These are phyloP conservation scores for Lecanosticta acicola DNA, from an alignment of 2,329 filamentous ascomycete species.

Conservation along the genomic window DNA sequence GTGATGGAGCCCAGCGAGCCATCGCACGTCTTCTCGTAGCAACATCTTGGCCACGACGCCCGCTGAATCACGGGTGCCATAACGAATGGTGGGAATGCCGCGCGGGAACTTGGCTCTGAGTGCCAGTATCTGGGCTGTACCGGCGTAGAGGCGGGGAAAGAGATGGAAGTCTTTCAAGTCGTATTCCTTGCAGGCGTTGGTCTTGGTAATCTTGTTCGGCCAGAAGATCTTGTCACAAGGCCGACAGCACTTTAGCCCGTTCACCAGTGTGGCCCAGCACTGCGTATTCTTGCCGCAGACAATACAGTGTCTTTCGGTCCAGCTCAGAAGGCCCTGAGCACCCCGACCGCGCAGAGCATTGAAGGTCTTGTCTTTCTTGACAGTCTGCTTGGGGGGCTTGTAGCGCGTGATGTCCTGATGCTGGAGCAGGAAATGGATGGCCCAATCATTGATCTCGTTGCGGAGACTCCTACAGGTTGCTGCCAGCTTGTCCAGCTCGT, in stretches of 20 bases:
- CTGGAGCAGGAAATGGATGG: slow-evolving; percentile 22
- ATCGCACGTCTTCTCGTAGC: slow-evolving; percentile 21
- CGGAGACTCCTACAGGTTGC: slow-evolving; percentile 21
- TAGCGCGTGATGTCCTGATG: slow-evolving; percentile 24
- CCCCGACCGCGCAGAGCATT: slow-evolving; percentile 11
- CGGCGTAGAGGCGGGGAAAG: slow-evolving; percentile 11
- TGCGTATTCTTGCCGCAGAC: slow-evolving; percentile 29
- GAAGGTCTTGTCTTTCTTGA: slow-evolving; percentile 5
- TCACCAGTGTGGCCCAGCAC: slow-evolving; percentile 27
- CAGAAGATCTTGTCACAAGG: slow-evolving; percentile 27
- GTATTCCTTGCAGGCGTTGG: slow-evolving; percentile 21
- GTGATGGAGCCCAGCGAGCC: slow-evolving; percentile 18
- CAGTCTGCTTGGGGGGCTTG: slow-evolving; percentile 5
- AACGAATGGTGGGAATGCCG: slow-evolving; percentile 17
- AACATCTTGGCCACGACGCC: slow-evolving; percentile 27
- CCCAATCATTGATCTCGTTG: slow-evolving; percentile 25
- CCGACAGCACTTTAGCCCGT: slow-evolving; percentile 27
- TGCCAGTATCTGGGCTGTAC: neutral
- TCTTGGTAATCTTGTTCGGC: slow-evolving; percentile 31
- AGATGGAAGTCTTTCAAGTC: slow-evolving; percentile 23
- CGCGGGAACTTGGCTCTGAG: neutral
- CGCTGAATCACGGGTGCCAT: slow-evolving; percentile 21
- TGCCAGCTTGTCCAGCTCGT: slow-evolving; percentile 23
- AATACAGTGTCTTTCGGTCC: slow-evolving; percentile 23
- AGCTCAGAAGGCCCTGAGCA: slow-evolving; percentile 19